Evolutionary conservation across 768 basidiomycete genomes (phyloP).

Genomic region (Glaciozyma antarctica): DNA sequence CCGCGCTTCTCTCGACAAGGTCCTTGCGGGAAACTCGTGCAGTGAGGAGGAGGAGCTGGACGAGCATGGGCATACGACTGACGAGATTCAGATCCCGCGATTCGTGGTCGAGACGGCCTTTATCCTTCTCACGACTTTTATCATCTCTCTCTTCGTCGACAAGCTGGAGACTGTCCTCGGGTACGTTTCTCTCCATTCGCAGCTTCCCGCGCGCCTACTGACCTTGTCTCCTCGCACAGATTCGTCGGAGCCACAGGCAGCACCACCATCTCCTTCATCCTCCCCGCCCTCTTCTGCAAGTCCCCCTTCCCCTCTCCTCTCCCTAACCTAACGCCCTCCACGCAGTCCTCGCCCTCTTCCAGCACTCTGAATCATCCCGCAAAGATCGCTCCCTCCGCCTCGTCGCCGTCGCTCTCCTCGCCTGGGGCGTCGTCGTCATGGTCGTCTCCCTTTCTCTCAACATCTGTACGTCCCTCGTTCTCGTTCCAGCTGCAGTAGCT

Average conservation of each 20-base stretch:
- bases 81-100: conserved; percentile 59
- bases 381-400: conserved; percentile 12
- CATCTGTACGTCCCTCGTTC: conserved; percentile 12
- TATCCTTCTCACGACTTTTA: conserved; percentile 32
- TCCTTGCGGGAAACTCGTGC: conserved; percentile 44
- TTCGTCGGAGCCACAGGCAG: conserved; percentile 96
- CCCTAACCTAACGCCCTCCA: neutral
- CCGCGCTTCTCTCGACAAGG: conserved; percentile 80
- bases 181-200: conserved; percentile 59
- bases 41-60: conserved; percentile 43
- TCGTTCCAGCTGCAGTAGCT: no score
- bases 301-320: neutral
- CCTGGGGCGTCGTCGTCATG: conserved; percentile 30
- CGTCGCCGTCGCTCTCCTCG: conserved; percentile 8
- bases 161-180: conserved; percentile 46
- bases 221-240: conserved; percentile 57
- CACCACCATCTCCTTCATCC: conserved; percentile 90
- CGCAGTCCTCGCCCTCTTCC: conserved; percentile 25
- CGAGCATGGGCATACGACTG: conserved; percentile 35
- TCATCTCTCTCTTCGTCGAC: conserved; percentile 20
- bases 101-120: conserved; percentile 59
- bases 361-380: conserved; percentile 10
- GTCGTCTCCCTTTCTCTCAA: conserved; percentile 19
- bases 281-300: neutral
- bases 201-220: conserved; percentile 64